phyloP scores from a whole-genome alignment of 768 basidiomycete genomes.

The Pleurotus giganteus region DNA sequence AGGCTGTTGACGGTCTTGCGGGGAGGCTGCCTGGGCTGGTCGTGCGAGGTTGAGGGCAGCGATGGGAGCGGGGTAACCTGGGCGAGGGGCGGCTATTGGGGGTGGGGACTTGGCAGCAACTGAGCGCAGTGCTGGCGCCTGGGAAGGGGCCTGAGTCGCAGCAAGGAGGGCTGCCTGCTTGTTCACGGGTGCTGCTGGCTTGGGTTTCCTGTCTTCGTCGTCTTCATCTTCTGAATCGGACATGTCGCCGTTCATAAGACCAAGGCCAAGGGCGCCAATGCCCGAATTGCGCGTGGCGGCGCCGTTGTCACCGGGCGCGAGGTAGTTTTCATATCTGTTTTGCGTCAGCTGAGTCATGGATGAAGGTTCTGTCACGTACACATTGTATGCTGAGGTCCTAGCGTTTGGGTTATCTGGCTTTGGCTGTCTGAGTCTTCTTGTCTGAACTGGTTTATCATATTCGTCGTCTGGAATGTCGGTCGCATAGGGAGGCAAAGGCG shows the following conservation, averaged over 20 bases:
- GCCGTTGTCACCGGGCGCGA: constrained; percentile 28
- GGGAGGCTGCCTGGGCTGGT: constrained; percentile 39
- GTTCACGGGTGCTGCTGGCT: constrained; percentile 21
- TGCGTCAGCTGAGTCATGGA: constrained; percentile 4
- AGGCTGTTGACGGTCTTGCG: constrained; percentile 27
- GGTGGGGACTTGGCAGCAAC: constrained; percentile 18
- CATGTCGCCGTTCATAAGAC: constrained; percentile 41
- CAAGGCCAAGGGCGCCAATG: constrained; percentile 51
- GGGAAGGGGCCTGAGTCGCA: constrained; percentile 8
- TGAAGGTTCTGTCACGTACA: constrained; percentile 54
- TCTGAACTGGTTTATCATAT: constrained; percentile 46
- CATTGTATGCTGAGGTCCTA: constrained; percentile 61
- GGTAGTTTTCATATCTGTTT: constrained; percentile 62
- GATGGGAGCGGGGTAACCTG: constrained; percentile 72
- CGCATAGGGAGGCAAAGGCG: constrained; percentile 63
- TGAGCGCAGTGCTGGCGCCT: constrained; percentile 9
- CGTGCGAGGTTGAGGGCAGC: constrained; percentile 59
- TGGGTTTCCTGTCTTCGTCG: constrained; percentile 20
- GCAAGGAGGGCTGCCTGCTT: constrained; percentile 34
- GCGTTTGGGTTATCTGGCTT: constrained; percentile 51
- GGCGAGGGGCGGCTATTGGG: constrained; percentile 64
- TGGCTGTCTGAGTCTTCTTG: constrained; percentile 41
- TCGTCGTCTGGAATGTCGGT: constrained; percentile 65
- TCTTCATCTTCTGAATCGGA: constrained; percentile 44
- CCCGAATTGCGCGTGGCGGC: constrained; percentile 47